phyloP scores from a whole-genome alignment of 371 early-diverging fungal species.

The Smittium culicis region DNA sequence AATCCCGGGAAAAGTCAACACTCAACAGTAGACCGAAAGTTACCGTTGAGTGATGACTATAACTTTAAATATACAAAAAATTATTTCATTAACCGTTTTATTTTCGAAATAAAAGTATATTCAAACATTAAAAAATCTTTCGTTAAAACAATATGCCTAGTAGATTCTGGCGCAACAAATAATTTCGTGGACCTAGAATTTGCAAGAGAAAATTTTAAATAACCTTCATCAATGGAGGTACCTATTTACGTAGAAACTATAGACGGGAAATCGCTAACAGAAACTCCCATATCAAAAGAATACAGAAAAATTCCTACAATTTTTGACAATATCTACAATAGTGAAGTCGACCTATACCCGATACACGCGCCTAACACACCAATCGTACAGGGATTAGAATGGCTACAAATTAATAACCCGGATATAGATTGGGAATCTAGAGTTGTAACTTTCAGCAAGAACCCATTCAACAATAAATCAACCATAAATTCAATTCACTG shows the following conservation, averaged over 20 bases:
- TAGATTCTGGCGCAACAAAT: not conserved
- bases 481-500: not conserved
- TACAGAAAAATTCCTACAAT: not conserved
- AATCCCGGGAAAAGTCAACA: not conserved
- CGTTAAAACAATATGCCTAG: not conserved
- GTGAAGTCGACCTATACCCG: not conserved
- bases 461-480: not conserved
- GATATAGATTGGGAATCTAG: not conserved
- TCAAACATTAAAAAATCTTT: not conserved
- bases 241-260: not conserved
- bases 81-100: not conserved
- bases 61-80: not conserved
- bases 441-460: not conserved
- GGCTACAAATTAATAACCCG: not conserved
- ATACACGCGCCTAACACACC: not conserved
- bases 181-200: not conserved
- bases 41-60: not conserved
- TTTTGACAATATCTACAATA: not conserved
- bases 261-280: not conserved
- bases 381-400: not conserved
- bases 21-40: not conserved
- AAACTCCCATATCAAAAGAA: not conserved
- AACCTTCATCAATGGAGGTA: not conserved
- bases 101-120: conserved; percentile 2
- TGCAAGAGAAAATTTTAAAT: not conserved